Evolutionary conservation across 2,329 filamentous ascomycete genomes (phyloP).

Genomic region (Penicillium sp.): DNA sequence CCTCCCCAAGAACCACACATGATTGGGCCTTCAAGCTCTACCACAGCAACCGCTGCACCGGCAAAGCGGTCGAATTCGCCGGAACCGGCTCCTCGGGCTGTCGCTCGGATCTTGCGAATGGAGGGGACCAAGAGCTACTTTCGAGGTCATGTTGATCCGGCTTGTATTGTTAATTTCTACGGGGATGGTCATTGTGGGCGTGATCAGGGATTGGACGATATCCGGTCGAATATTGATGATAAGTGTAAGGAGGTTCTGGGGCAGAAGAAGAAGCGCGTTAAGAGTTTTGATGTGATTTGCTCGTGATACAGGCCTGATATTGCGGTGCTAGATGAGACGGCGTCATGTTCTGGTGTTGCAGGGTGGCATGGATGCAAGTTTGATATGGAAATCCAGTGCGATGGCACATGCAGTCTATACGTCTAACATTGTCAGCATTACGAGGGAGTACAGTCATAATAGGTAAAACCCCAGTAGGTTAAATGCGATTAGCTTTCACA

Average conservation of each 20-base stretch:
- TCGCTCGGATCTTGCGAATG: conserved; percentile 1
- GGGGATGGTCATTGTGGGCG: conserved; percentile 8
- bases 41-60: conserved; percentile 7
- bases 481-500: too few relatives aligned
- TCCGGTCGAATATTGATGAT: neutral
- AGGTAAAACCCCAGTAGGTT: too few relatives aligned
- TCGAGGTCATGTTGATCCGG: conserved; percentile 2
- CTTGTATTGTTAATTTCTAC: conserved; percentile 14
- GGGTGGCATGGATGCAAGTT: neutral
- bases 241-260: neutral
- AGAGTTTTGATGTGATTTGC: neutral
- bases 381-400: too few relatives aligned
- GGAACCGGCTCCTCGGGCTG: conserved; percentile 11
- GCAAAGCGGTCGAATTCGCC: neutral
- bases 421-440: too few relatives aligned
- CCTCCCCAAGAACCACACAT: neutral
- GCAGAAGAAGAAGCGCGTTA: neutral
- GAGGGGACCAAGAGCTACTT: conserved; percentile 3
- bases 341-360: neutral
- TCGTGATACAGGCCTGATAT: neutral
- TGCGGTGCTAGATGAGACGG: neutral
- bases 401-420: too few relatives aligned
- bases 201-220: neutral
- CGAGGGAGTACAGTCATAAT: too few relatives aligned
- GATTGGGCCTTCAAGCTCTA: conserved; percentile 16